Evolutionary conservation across 257 asterid genomes (phyloP).

Genomic region (Nicotiana sylvestris): DNA sequence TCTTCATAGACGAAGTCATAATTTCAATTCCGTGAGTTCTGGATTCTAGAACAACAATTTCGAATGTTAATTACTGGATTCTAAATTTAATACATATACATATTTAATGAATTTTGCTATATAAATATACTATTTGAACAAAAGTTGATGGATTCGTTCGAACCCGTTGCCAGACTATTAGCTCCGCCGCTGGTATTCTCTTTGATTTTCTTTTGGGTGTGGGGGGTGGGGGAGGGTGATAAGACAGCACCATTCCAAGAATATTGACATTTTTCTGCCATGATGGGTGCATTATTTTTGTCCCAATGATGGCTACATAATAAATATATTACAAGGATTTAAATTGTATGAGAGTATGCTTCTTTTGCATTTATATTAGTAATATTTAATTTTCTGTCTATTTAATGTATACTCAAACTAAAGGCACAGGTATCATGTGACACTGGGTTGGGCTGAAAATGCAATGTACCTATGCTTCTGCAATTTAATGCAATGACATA

Average conservation of each 20-base stretch:
- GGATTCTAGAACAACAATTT: no score
- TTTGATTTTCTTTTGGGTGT: no score
- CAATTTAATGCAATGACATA: slow-evolving; percentile 10
- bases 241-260: slow-evolving; percentile 12
- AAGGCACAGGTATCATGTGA: slow-evolving; percentile 20
- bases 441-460: slow-evolving; percentile 10
- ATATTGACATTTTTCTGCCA: slow-evolving; percentile 13
- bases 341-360: neutral
- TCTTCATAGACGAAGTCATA: no score
- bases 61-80: no score
- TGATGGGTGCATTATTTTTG: slow-evolving; percentile 14
- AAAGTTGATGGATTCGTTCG: no score
- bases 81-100: no score
- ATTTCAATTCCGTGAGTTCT: no score
- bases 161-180: rapidly evolving
- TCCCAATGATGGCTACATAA: slow-evolving; percentile 8
- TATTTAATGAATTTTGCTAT: no score
- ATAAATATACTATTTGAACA: no score
- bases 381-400: neutral
- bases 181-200: no score
- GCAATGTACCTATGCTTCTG: slow-evolving; percentile 23
- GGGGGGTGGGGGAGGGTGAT: neutral
- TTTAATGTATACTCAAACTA: neutral
- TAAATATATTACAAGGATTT: neutral
- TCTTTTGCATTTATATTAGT: neutral